A percentile compares a stretch with the other conserved stretches of the same genome.
phyloP scores from a whole-genome alignment of 805 yeast genomes.

The Lipomyces mesembrius region DNA sequence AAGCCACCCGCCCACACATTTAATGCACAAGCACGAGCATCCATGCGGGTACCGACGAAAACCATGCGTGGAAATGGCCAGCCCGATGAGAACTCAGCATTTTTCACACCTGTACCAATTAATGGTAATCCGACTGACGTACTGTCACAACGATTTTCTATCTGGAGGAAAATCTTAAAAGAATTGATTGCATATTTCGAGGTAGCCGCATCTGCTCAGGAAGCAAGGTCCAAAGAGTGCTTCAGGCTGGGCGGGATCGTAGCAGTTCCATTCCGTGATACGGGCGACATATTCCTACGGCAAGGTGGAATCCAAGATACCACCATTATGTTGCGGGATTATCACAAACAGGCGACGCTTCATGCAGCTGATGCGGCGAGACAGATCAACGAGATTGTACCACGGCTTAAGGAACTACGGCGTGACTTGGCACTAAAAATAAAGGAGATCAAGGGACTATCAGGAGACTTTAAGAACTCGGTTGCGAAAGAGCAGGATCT shows the following conservation, averaged over 20 bases:
- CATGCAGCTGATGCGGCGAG: slow-evolving; percentile 62
- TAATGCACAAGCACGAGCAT: slow-evolving; percentile 12
- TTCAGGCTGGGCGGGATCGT: slow-evolving; percentile 80
- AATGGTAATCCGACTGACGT: slow-evolving; percentile 82
- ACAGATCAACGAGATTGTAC: slow-evolving; percentile 65
- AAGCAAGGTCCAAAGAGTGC: slow-evolving; percentile 84
- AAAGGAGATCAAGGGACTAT: slow-evolving; percentile 80
- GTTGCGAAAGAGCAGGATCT: slow-evolving; percentile 65
- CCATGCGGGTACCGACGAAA: slow-evolving; percentile 12
- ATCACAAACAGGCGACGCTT: slow-evolving; percentile 64
- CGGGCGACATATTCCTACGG: slow-evolving; percentile 46
- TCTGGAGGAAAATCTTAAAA: slow-evolving; percentile 82
- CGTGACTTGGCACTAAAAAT: slow-evolving; percentile 82
- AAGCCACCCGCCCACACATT: slow-evolving; percentile 5
- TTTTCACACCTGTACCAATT: slow-evolving; percentile 53
- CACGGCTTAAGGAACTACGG: slow-evolving; percentile 58
- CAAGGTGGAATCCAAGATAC: slow-evolving; percentile 44
- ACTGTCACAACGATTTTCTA: slow-evolving; percentile 77
- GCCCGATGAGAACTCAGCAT: slow-evolving; percentile 18
- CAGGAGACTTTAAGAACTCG: slow-evolving; percentile 81
- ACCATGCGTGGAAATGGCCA: neutral
- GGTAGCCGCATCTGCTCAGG: slow-evolving; percentile 83
- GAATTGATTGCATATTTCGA: slow-evolving; percentile 74
- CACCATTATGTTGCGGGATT: slow-evolving; percentile 41
- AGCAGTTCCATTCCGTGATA: slow-evolving; percentile 47